Conservation (phyloP, 2,329 filamentous ascomycete genomes). For the Nectriaceae sp. region DNA sequence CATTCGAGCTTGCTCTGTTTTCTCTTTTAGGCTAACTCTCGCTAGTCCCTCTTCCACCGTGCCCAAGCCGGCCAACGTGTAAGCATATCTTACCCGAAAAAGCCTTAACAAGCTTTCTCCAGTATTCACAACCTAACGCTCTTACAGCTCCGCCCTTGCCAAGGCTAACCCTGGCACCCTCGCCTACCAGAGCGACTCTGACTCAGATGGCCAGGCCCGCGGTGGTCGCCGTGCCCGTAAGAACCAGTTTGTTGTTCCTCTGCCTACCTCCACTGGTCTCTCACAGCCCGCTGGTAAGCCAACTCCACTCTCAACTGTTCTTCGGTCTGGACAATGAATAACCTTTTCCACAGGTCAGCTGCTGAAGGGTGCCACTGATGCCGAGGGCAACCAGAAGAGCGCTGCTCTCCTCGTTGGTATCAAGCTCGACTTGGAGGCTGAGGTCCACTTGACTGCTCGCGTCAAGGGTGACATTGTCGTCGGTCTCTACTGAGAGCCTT, state of each 20-base stretch:
- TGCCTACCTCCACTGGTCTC: conserved; percentile 36
- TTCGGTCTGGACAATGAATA: conserved; percentile 6
- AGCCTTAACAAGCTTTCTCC: conserved; percentile 2
- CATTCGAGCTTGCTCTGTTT: no score
- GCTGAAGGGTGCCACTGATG: conserved; percentile 58
- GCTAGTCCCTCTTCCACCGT: not conserved
- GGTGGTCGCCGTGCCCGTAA: conserved; percentile 29
- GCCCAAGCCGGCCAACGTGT: not conserved
- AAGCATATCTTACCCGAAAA: not conserved
- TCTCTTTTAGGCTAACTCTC: not conserved
- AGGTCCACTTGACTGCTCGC: conserved; percentile 62
- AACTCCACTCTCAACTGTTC: conserved; percentile 25
- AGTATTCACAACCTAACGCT: conserved; percentile 20
- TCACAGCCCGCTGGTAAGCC: conserved; percentile 35
- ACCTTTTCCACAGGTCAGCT: conserved; percentile 45
- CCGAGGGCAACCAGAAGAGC: conserved; percentile 58
- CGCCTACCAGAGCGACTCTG: conserved; percentile 32
- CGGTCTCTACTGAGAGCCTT: conserved; percentile 27
- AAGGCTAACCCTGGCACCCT: conserved; percentile 25
- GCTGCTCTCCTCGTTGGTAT: conserved; percentile 62
- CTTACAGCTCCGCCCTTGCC: conserved; percentile 21
- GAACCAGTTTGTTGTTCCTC: conserved; percentile 30
- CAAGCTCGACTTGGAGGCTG: conserved; percentile 64
- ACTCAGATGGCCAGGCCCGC: conserved; percentile 33
- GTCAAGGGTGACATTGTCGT: conserved; percentile 63